These are phyloP conservation scores for Fomitopsis betulina DNA, from an alignment of 1,284 basidiomycete genomes.

Conservation along the genomic window DNA sequence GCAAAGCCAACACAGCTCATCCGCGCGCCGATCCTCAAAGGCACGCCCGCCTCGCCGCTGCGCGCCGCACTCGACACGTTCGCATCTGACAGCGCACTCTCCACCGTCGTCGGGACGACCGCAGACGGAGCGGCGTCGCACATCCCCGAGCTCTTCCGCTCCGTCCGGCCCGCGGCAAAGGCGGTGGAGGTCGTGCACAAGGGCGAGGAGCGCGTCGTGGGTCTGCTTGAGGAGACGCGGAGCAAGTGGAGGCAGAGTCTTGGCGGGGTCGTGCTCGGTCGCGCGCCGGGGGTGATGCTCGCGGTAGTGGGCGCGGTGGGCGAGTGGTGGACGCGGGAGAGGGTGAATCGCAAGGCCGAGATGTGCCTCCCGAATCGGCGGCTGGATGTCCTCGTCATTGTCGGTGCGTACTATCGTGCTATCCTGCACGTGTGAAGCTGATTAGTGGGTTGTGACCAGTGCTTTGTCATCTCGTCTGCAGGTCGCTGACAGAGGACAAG, in stretches of 20 bases:
- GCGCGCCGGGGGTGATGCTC: constrained; percentile 29
- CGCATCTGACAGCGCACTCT: constrained; percentile 51
- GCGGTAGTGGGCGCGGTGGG: constrained; percentile 19
- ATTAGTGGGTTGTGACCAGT: constrained; percentile 35
- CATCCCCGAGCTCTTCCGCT: constrained; percentile 59
- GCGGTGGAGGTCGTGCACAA: constrained; percentile 18
- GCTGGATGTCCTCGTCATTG: constrained; percentile 52
- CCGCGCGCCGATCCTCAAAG: constrained; percentile 45
- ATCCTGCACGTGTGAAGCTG: not conserved
- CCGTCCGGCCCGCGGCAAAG: constrained; percentile 30
- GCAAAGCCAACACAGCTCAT: constrained; percentile 38
- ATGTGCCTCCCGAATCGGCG: constrained; percentile 52
- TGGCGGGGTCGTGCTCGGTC: constrained; percentile 9
- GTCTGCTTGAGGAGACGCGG: constrained; percentile 12
- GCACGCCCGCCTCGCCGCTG: constrained; percentile 38
- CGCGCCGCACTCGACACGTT: constrained; percentile 48
- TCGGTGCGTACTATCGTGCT: constrained; percentile 38
- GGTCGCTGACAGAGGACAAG: constrained; percentile 73
- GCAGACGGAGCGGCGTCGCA: constrained; percentile 38
- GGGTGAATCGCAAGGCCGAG: constrained; percentile 48
- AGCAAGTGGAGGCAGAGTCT: constrained; percentile 14
- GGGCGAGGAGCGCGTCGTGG: constrained; percentile 19
- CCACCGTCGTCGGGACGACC: constrained; percentile 43
- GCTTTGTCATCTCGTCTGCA: constrained; percentile 62
- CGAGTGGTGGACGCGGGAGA: constrained; percentile 56